These are phyloP conservation scores for Didymella glomerata DNA, from an alignment of 2,329 filamentous ascomycete species.

Conservation along the genomic window DNA sequence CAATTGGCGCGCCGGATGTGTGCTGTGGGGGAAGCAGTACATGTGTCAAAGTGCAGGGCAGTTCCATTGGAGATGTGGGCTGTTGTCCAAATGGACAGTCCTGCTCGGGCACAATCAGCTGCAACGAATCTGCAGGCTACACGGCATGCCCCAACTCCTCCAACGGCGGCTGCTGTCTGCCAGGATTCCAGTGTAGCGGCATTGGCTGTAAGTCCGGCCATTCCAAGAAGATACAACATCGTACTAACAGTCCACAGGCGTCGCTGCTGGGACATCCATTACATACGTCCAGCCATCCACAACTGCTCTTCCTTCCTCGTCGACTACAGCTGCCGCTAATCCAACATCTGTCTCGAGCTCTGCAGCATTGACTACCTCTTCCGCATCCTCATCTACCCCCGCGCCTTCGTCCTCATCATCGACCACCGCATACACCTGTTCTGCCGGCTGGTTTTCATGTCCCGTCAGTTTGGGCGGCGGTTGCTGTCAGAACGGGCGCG, in stretches of 20 bases:
- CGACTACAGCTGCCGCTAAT: slow-evolving; percentile 49
- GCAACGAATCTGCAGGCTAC: slow-evolving; percentile 65
- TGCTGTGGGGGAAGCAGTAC: slow-evolving; percentile 74
- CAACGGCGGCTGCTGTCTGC: slow-evolving; percentile 79
- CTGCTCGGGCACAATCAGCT: slow-evolving; percentile 72
- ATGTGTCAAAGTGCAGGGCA: slow-evolving; percentile 63
- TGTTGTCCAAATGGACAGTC: slow-evolving; percentile 74
- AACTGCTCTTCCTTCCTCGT: slow-evolving; percentile 39
- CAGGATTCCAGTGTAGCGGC: slow-evolving; percentile 73
- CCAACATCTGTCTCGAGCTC: slow-evolving; percentile 31
- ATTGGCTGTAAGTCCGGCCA: slow-evolving; percentile 68
- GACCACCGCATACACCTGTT: slow-evolving; percentile 53
- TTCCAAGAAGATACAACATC: neutral
- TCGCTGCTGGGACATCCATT: slow-evolving; percentile 42
- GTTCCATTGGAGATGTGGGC: slow-evolving; percentile 73
- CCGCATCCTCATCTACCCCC: slow-evolving; percentile 26
- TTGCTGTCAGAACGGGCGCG: slow-evolving; percentile 58
- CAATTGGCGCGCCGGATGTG: slow-evolving; percentile 72
- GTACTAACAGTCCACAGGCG: slow-evolving; percentile 32
- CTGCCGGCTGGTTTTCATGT: slow-evolving; percentile 57
- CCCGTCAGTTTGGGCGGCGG: slow-evolving; percentile 58
- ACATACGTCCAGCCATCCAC: slow-evolving; percentile 44
- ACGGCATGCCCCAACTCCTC: slow-evolving; percentile 69
- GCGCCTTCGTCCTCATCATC: slow-evolving; percentile 21
- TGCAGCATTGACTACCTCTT: slow-evolving; percentile 20